Evolutionary conservation across 2,329 filamentous ascomycete species (phyloP).

Genomic region (Fusarium sp.): DNA sequence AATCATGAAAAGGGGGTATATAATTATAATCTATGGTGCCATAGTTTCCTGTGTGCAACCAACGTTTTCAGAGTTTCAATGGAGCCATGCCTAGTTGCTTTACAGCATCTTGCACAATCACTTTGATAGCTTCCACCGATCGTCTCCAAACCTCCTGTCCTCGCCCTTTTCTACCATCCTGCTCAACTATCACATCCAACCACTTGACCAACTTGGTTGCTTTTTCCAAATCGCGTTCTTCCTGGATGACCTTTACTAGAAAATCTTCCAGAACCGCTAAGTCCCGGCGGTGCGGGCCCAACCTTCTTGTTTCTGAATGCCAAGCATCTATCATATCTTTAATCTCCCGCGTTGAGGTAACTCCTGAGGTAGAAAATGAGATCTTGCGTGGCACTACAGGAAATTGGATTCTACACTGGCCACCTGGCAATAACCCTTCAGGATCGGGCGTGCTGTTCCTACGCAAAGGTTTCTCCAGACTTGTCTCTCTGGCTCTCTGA

Average conservation of each 20-base stretch:
- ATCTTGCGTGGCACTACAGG: constrained; percentile 57
- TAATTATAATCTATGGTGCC: constrained; percentile 5
- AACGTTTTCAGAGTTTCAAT: constrained; percentile 56
- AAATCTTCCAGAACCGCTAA: constrained; percentile 79
- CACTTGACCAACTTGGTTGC: constrained; percentile 75
- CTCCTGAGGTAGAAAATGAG: constrained; percentile 55
- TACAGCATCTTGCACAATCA: constrained; percentile 65
- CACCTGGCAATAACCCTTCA: constrained; percentile 43
- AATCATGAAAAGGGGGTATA: constrained; percentile 14
- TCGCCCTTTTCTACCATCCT: constrained; percentile 50
- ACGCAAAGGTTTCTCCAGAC: constrained; percentile 53
- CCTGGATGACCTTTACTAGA: constrained; percentile 73
- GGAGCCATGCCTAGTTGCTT: constrained; percentile 64
- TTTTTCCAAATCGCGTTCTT: constrained; percentile 84
- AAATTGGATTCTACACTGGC: constrained; percentile 59
- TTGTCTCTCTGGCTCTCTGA: constrained; percentile 66
- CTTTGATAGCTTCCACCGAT: constrained; percentile 57
- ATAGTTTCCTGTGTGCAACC: not conserved
- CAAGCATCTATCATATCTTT: constrained; percentile 80
- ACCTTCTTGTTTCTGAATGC: constrained; percentile 74
- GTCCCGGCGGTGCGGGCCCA: constrained; percentile 84
- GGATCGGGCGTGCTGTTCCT: constrained; percentile 39
- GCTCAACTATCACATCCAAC: constrained; percentile 67
- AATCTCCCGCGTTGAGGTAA: constrained; percentile 66
- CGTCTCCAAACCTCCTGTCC: constrained; percentile 59